Evolutionary conservation across 2,329 filamentous ascomycete species (phyloP).

Genomic region (Paecilomyces niveus): DNA sequence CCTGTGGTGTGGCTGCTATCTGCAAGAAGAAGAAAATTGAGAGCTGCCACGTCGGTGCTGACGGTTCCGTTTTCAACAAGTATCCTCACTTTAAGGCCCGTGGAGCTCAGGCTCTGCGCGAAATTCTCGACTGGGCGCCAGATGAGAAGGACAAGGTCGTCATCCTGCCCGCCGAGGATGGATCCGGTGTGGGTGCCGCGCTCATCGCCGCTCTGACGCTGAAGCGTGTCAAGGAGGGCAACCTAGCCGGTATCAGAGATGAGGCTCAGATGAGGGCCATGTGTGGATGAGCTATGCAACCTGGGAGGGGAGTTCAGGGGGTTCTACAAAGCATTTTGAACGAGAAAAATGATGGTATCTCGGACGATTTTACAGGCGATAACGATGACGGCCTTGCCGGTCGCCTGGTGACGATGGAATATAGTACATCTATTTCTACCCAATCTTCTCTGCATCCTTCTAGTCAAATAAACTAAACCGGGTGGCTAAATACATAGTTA

Average conservation of each 20-base stretch:
- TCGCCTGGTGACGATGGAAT: neutral
- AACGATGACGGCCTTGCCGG: neutral
- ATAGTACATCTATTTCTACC: neutral
- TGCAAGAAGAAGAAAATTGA: slow-evolving; percentile 91
- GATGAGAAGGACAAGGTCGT: slow-evolving; percentile 82
- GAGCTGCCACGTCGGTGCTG: slow-evolving; percentile 87
- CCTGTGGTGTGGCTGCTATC: slow-evolving; percentile 92
- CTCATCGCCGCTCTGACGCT: slow-evolving; percentile 73
- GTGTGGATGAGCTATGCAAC: slow-evolving; percentile 10
- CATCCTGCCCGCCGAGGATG: slow-evolving; percentile 86
- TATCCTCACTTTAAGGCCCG: slow-evolving; percentile 97
- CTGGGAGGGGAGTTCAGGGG: neutral
- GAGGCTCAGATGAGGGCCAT: slow-evolving; percentile 30
- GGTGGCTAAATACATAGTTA: neutral
- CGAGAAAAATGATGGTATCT: neutral
- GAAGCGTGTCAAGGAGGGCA: slow-evolving; percentile 55
- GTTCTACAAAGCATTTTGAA: neutral
- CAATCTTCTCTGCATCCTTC: neutral
- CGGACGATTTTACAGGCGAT: neutral
- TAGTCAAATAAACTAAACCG: neutral
- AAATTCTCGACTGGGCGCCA: slow-evolving; percentile 90
- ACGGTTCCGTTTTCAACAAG: slow-evolving; percentile 98
- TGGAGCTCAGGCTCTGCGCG: slow-evolving; percentile 78
- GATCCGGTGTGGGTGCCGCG: slow-evolving; percentile 92
- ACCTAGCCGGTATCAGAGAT: slow-evolving; percentile 52